Conservation (phyloP, 164 flowering plant species). For the Aristolochia fimbriata region DNA sequence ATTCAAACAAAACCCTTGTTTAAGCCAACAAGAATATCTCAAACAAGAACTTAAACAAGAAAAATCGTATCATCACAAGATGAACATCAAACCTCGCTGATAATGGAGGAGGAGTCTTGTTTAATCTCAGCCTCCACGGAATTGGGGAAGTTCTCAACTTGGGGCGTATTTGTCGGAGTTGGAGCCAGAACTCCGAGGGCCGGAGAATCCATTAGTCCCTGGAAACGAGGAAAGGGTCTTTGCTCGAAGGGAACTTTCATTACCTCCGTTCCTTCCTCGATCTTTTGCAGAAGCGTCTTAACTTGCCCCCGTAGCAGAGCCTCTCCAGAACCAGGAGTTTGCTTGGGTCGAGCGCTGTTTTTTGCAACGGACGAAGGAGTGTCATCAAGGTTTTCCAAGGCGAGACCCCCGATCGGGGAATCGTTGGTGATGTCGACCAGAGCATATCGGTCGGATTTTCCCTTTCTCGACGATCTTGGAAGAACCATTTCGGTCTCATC, state of each 20-base stretch:
- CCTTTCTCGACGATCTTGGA: constrained; percentile 31
- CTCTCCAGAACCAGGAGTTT: constrained; percentile 87
- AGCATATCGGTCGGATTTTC: constrained; percentile 37
- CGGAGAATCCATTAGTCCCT: constrained; percentile 28
- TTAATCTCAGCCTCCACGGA: not conserved
- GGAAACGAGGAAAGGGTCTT: constrained; percentile 19
- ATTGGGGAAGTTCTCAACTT: constrained; percentile 19
- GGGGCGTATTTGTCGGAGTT: constrained; percentile 64
- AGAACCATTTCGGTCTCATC: constrained; percentile 44
- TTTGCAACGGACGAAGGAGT: constrained; percentile 61
- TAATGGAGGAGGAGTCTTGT: constrained; percentile 21
- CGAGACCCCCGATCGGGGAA: constrained; percentile 85
- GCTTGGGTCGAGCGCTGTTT: constrained; percentile 18
- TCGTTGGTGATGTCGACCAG: constrained; percentile 76
- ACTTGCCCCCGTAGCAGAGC: constrained; percentile 75
- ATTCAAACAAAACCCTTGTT: constrained; percentile 8
- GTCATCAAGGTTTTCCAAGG: constrained; percentile 31
- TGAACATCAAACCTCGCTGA: constrained; percentile 29
- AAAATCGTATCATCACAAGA: not conserved
- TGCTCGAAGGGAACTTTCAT: constrained; percentile 27
- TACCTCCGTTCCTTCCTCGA: constrained; percentile 68
- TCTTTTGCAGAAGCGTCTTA: constrained; percentile 71
- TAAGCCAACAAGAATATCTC: not conserved
- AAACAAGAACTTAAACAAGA: not conserved
- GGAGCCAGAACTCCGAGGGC: constrained; percentile 43